Conservation (phyloP, 2,329 filamentous ascomycete species). For the Chalara sp. region DNA sequence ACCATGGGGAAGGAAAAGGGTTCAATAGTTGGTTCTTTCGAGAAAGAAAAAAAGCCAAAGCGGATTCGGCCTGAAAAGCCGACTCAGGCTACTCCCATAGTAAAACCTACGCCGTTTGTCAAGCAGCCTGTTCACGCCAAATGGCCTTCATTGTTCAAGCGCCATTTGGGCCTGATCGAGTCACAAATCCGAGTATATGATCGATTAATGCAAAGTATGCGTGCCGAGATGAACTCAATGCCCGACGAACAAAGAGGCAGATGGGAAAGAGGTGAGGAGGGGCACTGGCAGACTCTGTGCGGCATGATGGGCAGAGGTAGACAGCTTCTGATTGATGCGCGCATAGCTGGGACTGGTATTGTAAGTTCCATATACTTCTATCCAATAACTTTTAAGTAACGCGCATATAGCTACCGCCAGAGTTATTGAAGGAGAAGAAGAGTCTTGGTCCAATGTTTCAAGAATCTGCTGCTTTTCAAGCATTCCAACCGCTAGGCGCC, state of each 20-base stretch:
- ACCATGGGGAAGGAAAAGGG: no score
- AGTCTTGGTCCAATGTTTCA: background rate
- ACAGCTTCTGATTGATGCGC: conserved; percentile 12
- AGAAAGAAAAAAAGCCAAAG: background rate
- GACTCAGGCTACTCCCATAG: conserved; percentile 1
- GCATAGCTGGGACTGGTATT: conserved; percentile 13
- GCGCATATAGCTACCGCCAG: background rate
- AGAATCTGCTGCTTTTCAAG: no score
- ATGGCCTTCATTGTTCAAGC: conserved; percentile 22
- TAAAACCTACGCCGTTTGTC: conserved; percentile 8
- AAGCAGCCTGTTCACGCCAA: conserved; percentile 29
- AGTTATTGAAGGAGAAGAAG: background rate
- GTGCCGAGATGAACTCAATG: background rate
- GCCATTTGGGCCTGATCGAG: conserved; percentile 20
- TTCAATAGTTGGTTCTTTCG: no score
- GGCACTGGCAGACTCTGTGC: conserved; percentile 20
- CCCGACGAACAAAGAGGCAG: conserved; percentile 13
- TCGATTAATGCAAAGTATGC: background rate
- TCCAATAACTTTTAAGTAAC: no score
- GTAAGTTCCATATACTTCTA: no score
- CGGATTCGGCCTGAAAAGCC: background rate
- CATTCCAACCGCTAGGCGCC: no score
- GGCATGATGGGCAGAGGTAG: conserved; percentile 18
- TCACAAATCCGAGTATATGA: conserved; percentile 12
- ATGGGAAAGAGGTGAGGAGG: conserved; percentile 18